Percentiles rank a stretch among this genome's conserved stretches.
Evolutionary conservation across 805 yeast genomes (phyloP).

Genomic region (Cyberlindnera sargentensis): DNA sequence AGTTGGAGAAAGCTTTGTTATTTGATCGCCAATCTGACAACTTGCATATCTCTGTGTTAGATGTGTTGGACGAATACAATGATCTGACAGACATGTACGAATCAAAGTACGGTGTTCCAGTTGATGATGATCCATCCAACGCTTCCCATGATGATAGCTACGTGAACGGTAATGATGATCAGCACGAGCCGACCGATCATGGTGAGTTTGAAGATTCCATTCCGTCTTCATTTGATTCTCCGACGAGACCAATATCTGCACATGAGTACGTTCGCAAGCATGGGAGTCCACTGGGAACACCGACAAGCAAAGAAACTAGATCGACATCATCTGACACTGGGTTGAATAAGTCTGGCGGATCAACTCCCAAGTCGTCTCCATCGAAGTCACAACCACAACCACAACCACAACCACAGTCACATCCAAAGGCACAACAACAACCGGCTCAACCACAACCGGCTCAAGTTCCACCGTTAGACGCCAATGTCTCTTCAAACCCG

Average conservation of each 20-base stretch:
- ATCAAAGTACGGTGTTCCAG: slow-evolving; percentile 1
- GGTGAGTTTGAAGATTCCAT: background rate
- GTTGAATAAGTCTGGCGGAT: background rate
- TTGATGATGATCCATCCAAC: slow-evolving; percentile 1
- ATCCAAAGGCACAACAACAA: no score
- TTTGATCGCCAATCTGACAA: slow-evolving; percentile 2
- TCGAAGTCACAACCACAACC: background rate
- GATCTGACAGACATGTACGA: background rate
- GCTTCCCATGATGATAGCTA: background rate
- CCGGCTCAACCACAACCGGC: no score
- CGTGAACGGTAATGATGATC: background rate
- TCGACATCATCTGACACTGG: background rate
- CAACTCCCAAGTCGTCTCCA: background rate
- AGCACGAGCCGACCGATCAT: background rate
- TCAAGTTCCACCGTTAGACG: no score
- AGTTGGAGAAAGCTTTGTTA: slow-evolving; percentile 2
- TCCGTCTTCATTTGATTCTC: background rate
- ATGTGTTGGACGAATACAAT: slow-evolving; percentile 6
- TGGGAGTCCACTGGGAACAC: background rate
- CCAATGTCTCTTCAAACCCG: no score
- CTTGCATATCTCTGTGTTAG: slow-evolving; percentile 3
- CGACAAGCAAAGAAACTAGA: background rate
- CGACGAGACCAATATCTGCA: slow-evolving; percentile 1
- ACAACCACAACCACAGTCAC: background rate
- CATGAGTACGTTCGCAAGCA: background rate